Conservation (phyloP, 805 yeast genomes). For the Kodamaea fukazawae region DNA sequence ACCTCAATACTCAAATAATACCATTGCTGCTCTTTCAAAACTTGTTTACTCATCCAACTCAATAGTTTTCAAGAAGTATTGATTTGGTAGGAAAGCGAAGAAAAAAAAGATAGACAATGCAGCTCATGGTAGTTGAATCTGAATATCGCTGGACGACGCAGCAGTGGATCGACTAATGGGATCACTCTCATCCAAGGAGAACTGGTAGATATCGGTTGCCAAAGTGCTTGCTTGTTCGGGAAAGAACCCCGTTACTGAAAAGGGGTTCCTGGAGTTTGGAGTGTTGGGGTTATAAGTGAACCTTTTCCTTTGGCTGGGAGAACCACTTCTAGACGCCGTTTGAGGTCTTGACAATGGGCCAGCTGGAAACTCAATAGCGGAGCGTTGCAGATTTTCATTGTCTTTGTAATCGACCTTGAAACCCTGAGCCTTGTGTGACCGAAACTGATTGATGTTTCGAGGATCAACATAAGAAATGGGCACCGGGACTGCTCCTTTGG, state of each 20-base stretch:
- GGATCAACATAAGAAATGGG: conserved; percentile 8
- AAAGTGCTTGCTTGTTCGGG: conserved; percentile 8
- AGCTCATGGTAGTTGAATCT: conserved; percentile 24
- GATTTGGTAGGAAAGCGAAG: background rate
- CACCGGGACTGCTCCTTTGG: conserved; percentile 29
- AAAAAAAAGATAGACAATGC: background rate
- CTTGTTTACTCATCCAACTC: conserved; percentile 2
- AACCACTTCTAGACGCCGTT: no score
- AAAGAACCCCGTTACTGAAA: conserved; percentile 16
- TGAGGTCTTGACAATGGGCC: no score
- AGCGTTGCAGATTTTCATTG: background rate
- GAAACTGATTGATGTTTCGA: background rate
- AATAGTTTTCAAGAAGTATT: no score
- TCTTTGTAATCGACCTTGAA: background rate
- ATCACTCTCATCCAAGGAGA: conserved; percentile 9
- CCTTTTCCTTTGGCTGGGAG: conserved; percentile 1
- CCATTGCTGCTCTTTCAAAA: conserved; percentile 12
- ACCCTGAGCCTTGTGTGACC: no score
- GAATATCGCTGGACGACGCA: conserved; percentile 25
- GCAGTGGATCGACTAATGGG: conserved; percentile 15
- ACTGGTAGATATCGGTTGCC: background rate
- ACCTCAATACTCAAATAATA: conserved; percentile 14
- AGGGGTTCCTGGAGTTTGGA: conserved; percentile 14
- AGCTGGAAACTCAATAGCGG: background rate
- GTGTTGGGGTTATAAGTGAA: conserved; percentile 2